A percentile compares a stretch with the other conserved stretches of the same genome.
phyloP scores from a whole-genome alignment of 805 yeast genomes.

The Hanseniaspora taiwanica region DNA sequence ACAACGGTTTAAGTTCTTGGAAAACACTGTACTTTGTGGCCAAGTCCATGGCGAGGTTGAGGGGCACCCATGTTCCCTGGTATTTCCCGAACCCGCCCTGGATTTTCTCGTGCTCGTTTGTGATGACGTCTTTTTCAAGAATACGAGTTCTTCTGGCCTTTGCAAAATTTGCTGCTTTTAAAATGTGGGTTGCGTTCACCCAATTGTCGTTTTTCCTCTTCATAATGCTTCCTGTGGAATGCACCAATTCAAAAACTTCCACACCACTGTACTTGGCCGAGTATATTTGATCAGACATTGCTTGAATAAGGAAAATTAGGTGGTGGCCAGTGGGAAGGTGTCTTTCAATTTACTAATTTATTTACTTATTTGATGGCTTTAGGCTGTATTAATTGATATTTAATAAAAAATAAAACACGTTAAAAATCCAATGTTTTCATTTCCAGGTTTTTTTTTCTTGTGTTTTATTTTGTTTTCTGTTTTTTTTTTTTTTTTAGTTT shows the following conservation, averaged over 20 bases:
- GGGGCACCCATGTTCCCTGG: slow-evolving; percentile 95
- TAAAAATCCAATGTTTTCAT: too few species aligned
- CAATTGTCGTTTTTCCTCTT: slow-evolving; percentile 64
- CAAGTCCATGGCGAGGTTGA: slow-evolving; percentile 56
- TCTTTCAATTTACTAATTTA: too few species aligned
- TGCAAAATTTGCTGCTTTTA: slow-evolving; percentile 87
- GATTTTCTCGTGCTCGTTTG: slow-evolving; percentile 78
- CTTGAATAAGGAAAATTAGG: too few species aligned
- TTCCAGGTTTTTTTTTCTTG: too few species aligned
- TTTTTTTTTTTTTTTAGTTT: too few species aligned
- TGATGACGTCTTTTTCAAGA: slow-evolving; percentile 85
- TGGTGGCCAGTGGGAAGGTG: too few species aligned
- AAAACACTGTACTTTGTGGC: slow-evolving; percentile 54
- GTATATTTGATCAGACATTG: slow-evolving; percentile 31
- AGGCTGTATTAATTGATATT: too few species aligned
- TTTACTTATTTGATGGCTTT: too few species aligned
- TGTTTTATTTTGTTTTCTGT: too few species aligned
- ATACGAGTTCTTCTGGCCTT: slow-evolving; percentile 89
- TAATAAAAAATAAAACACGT: too few species aligned
- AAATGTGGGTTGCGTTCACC: slow-evolving; percentile 91
- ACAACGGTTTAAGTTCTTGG: slow-evolving; percentile 48
- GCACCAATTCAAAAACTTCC: slow-evolving; percentile 68
- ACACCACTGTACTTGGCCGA: slow-evolving; percentile 72
- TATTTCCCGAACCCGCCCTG: slow-evolving; percentile 97
- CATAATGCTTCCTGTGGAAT: slow-evolving; percentile 63